Base-by-base conservation (phyloP, 2,329 filamentous ascomycete genomes). In the Fusarium napiforme region DNA sequence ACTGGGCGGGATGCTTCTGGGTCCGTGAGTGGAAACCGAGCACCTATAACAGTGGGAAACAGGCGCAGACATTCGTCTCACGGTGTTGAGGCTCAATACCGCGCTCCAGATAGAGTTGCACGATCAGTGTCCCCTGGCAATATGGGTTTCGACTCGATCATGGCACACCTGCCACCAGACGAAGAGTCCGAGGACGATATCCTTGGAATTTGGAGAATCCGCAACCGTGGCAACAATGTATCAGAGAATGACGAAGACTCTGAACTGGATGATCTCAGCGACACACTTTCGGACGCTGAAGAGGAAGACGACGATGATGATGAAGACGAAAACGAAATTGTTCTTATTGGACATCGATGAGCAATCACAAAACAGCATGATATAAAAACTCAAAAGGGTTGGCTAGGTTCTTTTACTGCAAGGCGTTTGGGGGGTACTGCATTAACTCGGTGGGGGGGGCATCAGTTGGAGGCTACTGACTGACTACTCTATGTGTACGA, bases 151-250 rank as follows among this genome's bases (percentile, higher is more conserved):
- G 80, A 80, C 16, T 71, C 75, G 6, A 75, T 78, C 21, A 66
- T 78, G 49, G 64, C 77, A 21, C 73, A 78, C 34, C 64, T 78
- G 2, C 64, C 79, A n/a, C 77, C 78, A 12, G 80, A 84, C 16
- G 82, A 83, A 14, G 87, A 89, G 21, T 87, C 87, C 1, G 86
- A 88, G 23, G 85, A 86, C 14, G 89, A 90, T 62, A 87, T 91
- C 64, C 77, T 91, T 36, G 86, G 87, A 36, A 86, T 92, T 56
- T 91, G 89, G 88, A 85, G 78, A 50, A 83, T 80, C 15, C 81
- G 83, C 18, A 84, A 84, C 10, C 84, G 85, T 4, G 82, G 83
- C 26, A 85, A 86, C 5, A 86, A 88, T 26, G 84, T 83, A n/a
- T 84, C 83, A 7, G 83, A 80, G 12, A 85, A 86, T 11, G 85